Percentiles rank a stretch among this genome's conserved stretches.
Evolutionary conservation across 352 stramenopile genomes (phyloP).

Genomic region (Phytophthora foliorum): DNA sequence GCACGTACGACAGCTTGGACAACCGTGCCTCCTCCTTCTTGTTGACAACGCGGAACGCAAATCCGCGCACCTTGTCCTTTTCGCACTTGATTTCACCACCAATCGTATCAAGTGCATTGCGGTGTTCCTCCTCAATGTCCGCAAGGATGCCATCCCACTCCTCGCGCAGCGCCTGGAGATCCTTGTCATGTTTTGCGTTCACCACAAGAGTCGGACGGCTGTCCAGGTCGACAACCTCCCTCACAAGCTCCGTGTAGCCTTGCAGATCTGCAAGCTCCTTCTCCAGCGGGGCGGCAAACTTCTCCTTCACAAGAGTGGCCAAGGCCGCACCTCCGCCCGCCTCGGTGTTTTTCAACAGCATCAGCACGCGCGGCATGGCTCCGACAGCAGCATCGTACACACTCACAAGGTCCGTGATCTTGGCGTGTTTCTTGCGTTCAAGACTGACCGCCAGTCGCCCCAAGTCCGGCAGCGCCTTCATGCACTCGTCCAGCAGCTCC

Average conservation of each 20-base stretch:
- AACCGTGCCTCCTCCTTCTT: slow-evolving; percentile 94
- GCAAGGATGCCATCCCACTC: slow-evolving; percentile 80
- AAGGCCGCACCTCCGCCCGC: slow-evolving; percentile 40
- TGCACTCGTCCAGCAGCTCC: slow-evolving; percentile 90
- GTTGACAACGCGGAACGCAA: slow-evolving; percentile 95
- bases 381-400: slow-evolving; percentile 86
- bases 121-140: slow-evolving; percentile 88
- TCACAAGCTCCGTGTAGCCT: slow-evolving; percentile 75
- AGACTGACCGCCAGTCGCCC: slow-evolving; percentile 73
- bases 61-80: slow-evolving; percentile 91
- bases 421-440: slow-evolving; percentile 78
- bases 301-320: slow-evolving; percentile 49
- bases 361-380: slow-evolving; percentile 71
- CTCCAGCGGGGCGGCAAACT: slow-evolving; percentile 57
- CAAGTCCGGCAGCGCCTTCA: slow-evolving; percentile 87
- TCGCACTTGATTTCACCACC: slow-evolving; percentile 94
- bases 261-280: slow-evolving; percentile 75
- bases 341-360: slow-evolving; percentile 50
- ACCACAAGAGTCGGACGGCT: slow-evolving; percentile 81
- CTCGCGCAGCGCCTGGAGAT: slow-evolving; percentile 76
- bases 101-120: slow-evolving; percentile 66
- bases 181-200: slow-evolving; percentile 88
- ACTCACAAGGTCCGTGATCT: slow-evolving; percentile 83
- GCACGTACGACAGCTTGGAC: slow-evolving; percentile 88
- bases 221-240: slow-evolving; percentile 89